Percentiles rank a stretch among this genome's conserved stretches.
These are phyloP conservation scores for Epichloe glyceriae DNA, from an alignment of 2,329 filamentous ascomycete genomes.

Conservation along the genomic window DNA sequence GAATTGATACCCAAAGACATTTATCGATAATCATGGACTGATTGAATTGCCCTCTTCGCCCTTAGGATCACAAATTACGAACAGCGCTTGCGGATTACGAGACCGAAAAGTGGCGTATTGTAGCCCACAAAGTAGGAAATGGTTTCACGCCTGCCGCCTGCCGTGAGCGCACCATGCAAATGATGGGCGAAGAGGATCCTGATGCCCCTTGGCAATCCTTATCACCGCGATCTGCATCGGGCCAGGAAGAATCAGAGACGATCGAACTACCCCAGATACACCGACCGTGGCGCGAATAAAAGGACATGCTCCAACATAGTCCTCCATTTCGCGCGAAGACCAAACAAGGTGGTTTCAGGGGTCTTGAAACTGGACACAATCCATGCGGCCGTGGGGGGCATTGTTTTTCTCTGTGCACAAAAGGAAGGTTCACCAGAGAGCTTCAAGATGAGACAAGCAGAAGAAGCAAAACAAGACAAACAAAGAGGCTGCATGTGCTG, in stretches of 20 bases:
- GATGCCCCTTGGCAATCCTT: constrained; percentile 40
- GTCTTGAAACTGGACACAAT: not conserved
- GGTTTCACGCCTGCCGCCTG: constrained; percentile 82
- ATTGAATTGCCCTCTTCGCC: not conserved
- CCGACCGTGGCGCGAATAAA: constrained; percentile 9
- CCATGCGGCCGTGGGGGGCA: not conserved
- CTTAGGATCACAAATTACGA: constrained; percentile 63
- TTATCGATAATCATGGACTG: not conserved
- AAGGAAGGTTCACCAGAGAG: no score
- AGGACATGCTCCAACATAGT: not conserved
- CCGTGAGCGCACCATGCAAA: constrained; percentile 62
- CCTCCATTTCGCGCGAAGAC: not conserved
- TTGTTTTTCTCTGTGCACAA: no score
- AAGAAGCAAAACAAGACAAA: no score
- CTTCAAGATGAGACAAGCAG: no score
- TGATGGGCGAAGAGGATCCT: constrained; percentile 33
- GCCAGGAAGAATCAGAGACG: constrained; percentile 7
- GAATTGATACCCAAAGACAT: not conserved
- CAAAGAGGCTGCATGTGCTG: not conserved
- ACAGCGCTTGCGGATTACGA: constrained; percentile 73
- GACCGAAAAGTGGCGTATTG: constrained; percentile 84
- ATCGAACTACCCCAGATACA: constrained; percentile 11
- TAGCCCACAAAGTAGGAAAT: constrained; percentile 79
- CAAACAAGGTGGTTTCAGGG: not conserved
- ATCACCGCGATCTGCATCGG: constrained; percentile 31